These are phyloP conservation scores for Corymbia citriodora DNA, from an alignment of 441 rosid species.

Conservation along the genomic window DNA sequence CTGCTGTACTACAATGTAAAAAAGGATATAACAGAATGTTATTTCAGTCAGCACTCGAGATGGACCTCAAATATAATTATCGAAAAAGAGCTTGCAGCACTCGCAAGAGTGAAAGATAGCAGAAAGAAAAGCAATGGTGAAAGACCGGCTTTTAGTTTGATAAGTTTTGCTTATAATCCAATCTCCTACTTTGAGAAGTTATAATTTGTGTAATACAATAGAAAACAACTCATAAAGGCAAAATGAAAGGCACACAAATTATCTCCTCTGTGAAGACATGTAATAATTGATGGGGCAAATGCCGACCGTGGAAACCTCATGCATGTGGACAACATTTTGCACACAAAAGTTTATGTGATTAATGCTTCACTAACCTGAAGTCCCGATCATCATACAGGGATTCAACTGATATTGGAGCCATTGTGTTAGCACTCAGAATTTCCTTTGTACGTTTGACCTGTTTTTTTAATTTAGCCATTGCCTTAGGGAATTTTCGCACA, in stretches of 20 bases:
- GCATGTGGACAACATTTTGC: background rate
- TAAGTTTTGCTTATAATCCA: background rate
- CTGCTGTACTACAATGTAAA: background rate
- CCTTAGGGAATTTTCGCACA: conserved; percentile 83
- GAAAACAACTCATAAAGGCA: background rate
- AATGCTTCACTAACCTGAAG: conserved; percentile 52
- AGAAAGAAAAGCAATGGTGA: background rate
- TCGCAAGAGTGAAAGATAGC: background rate
- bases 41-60: background rate
- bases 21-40: background rate
- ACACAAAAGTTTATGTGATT: background rate
- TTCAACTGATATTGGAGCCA: conserved; percentile 91
- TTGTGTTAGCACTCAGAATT: conserved; percentile 86
- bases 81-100: background rate
- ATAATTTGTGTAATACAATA: background rate
- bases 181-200: background rate
- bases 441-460: conserved; percentile 98
- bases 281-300: background rate
- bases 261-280: background rate
- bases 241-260: background rate
- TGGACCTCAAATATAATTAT: background rate
- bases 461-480: conserved; percentile 97
- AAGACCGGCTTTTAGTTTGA: background rate
- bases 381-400: conserved; percentile 89
- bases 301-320: background rate